Base-by-base conservation (phyloP, 257 asterid genomes). In the Jasminum sambac region DNA sequence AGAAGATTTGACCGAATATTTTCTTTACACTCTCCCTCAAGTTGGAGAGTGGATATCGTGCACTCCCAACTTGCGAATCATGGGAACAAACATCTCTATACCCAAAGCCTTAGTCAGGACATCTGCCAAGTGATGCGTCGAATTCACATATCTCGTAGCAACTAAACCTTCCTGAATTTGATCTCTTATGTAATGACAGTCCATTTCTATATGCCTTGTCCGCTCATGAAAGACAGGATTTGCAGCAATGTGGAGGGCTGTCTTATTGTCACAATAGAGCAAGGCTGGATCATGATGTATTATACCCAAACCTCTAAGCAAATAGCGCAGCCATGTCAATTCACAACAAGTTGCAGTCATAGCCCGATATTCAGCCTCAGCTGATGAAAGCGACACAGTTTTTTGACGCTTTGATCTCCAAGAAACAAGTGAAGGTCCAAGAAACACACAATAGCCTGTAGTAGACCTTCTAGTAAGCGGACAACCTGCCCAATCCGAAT, bases 401-500 rank as follows among this genome's bases (percentile, higher is more conserved):
- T 21, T 17, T 25, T 73, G 67, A 7, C 66, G 65, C 24, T 73
- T 73, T 0, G 76, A 65, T 24, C n/a, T 74, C 78, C 69, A 58
- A 1, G 74, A 74, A 0, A 74, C 26, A 10, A 64, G 69, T 16
- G 69, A 74, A 8, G 19, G 1, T 0, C 69, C 69, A 2, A 74
- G 42, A 5, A 44, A n/a, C 14, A 73, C 62, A 10, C 57, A 14
- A 14, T 50, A 73, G 1, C 72, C 77, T 0, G 46, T 38, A 5
- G 68, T 5, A 5, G 72, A 73, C 0, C 46, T 25, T 7, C 72
- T 12, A 24, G 77, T 66, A 4, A 73, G 34, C 0, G 73, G 78
- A 34, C 74, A 74, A 11, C 73, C 38, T 0, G 69, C 78, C 69
- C 78, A 74, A 46, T 68, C 74, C 0, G 65, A 61, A 13, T 74